Base-by-base conservation (phyloP, 805 yeast genomes). In the Hanseniaspora meyeri region DNA sequence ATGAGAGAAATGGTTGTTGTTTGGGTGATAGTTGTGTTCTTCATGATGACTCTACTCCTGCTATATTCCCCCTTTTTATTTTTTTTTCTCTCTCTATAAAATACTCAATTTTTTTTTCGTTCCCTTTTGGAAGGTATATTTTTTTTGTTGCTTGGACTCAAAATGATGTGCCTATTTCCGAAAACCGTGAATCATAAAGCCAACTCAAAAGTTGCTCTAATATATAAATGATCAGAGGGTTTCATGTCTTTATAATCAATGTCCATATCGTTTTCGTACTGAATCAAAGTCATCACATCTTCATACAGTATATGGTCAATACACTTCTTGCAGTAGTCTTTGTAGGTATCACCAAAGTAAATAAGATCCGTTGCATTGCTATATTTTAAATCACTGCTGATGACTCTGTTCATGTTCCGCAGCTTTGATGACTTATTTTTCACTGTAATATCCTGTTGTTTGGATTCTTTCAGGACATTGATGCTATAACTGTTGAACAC, bases 211-310 rank as follows among this genome's bases (percentile, higher is more conserved):
- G 45, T 42, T 42, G 45, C 16, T 12, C 19, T 46, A 8, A 53
- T 24, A 31, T 39, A 53, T 24, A 16, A 53, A 39, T 53, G 57
- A 39, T 53, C 57, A 29, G 57, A 53, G 10, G 57, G 51, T 4
- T 19, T 12, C 12, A 29, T 20, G 39, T 17, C 32, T 16, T 14
- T 6, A 16, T 52, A 45, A 1, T 37, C 50, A 10, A 29, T 31
- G 29, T 45, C 43, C 50, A 43, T 52, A 16, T 52, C 32, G 32
- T 43, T 52, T 7, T 37, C 31, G 14, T 53, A 53, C 17, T 19
- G 9, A 7, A 46, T 3, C 5, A 53, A n/a, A 11, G 12, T 27
- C 43, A 52, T 32, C 16, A 34, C 12, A 27, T 37, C 32, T 3
- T 53, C 47, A 46, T 39, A 53, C 5, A 53, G 12, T 7, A 53